Percentiles rank a stretch among this genome's conserved stretches.
These are phyloP conservation scores for Blastomyces emzantsi DNA, from an alignment of 2,329 filamentous ascomycete genomes.

Conservation along the genomic window DNA sequence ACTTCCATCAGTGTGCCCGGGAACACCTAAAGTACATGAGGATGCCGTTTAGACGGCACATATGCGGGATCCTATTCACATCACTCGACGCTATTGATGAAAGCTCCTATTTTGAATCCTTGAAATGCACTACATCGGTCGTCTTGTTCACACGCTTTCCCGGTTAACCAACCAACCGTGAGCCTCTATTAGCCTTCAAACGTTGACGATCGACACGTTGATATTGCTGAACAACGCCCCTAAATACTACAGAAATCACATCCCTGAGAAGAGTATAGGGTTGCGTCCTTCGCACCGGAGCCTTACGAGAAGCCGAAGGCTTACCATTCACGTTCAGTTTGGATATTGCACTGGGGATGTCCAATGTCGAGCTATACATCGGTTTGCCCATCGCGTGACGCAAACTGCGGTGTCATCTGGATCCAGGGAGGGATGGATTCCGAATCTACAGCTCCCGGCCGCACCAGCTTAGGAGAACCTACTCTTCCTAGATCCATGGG, in stretches of 20 bases:
- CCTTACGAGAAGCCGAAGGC: not conserved
- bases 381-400: slow-evolving; percentile 1
- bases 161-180: not conserved
- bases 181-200: not conserved
- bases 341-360: not conserved
- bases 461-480: not conserved
- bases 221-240: slow-evolving; percentile 8
- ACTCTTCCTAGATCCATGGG: not conserved
- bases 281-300: not conserved
- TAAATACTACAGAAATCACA: not conserved
- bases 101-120: not conserved
- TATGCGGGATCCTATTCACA: not conserved
- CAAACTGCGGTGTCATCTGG: not conserved
- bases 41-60: not conserved
- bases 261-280: slow-evolving; percentile 3
- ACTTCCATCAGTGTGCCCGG: not conserved
- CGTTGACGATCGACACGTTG: slow-evolving; percentile 7
- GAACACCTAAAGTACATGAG: not conserved
- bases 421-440: not conserved
- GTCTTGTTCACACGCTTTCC: not conserved
- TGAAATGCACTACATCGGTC: not conserved
- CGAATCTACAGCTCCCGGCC: slow-evolving; percentile 4
- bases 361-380: slow-evolving; percentile 1
- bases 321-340: not conserved
- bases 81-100: not conserved